A percentile compares a stretch with the other conserved stretches of the same genome.
Conservation (phyloP, 208 protist genomes). For the Crithidia fasciculata region DNA sequence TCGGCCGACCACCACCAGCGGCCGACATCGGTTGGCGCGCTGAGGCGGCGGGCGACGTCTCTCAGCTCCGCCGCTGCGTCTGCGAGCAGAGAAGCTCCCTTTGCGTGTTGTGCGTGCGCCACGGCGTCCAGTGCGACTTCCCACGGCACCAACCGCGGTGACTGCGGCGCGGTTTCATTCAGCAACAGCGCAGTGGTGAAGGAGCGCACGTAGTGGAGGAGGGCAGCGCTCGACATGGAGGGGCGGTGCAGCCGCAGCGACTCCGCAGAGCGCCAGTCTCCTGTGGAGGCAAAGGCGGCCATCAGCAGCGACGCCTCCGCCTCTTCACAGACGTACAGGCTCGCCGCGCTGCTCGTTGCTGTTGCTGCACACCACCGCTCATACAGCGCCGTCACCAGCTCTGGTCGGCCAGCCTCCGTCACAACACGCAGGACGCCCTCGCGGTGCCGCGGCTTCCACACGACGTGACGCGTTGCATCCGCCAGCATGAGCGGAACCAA, state of each 20-base stretch:
- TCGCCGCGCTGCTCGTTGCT: no score
- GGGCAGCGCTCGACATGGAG: background rate
- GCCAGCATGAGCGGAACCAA: constrained; percentile 38
- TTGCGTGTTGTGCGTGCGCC: background rate
- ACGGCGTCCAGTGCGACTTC: constrained; percentile 27
- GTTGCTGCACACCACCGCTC: constrained; percentile 14
- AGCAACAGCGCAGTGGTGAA: constrained; percentile 17
- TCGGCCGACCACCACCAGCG: constrained; percentile 26
- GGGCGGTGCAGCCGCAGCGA: constrained; percentile 9
- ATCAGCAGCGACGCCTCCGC: constrained; percentile 24
- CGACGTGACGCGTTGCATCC: constrained; percentile 25
- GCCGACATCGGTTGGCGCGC: background rate
- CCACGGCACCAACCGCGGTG: constrained; percentile 26
- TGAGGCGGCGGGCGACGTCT: background rate
- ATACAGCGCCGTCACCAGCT: constrained; percentile 17
- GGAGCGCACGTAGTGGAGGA: constrained; percentile 24
- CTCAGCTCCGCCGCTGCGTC: constrained; percentile 14
- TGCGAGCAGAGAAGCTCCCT: background rate
- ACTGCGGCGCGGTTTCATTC: background rate
- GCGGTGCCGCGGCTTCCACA: constrained; percentile 29
- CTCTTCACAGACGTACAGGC: constrained; percentile 7
- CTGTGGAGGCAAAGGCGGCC: constrained; percentile 24
- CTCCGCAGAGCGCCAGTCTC: constrained; percentile 33
- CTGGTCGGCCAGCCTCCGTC: background rate
- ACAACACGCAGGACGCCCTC: constrained; percentile 21